Conservation (phyloP, 495 filamentous ascomycete species). For the Lasiosphaeris hirsuta region DNA sequence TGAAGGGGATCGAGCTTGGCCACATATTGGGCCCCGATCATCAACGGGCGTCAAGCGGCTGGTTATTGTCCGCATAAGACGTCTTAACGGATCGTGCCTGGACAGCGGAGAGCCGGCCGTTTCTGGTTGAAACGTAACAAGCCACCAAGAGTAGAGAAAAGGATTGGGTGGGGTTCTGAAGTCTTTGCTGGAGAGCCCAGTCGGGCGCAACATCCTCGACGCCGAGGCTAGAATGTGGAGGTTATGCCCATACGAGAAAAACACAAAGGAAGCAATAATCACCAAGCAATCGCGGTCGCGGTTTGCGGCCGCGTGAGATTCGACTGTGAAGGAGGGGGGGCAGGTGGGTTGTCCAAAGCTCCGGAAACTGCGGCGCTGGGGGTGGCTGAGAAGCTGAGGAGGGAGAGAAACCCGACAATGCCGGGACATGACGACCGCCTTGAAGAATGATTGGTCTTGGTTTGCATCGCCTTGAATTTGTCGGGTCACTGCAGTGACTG, state of each 20-base stretch:
- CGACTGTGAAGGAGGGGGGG: slow-evolving; percentile 1
- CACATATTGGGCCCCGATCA: slow-evolving; percentile 24
- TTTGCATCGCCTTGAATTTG: neutral
- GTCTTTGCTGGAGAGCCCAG: neutral
- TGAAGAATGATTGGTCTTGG: slow-evolving; percentile 23
- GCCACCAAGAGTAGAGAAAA: slow-evolving; percentile 1
- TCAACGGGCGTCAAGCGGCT: slow-evolving; percentile 11
- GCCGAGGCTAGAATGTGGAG: slow-evolving; percentile 12
- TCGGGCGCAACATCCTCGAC: slow-evolving; percentile 7
- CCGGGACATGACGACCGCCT: slow-evolving; percentile 16
- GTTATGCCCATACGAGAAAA: neutral
- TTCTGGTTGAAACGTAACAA: slow-evolving; percentile 13
- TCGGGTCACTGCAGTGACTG: slow-evolving; percentile 15
- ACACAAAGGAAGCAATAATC: neutral
- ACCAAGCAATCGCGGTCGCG: slow-evolving; percentile 5
- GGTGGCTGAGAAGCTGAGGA: slow-evolving; percentile 16
- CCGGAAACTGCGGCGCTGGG: slow-evolving; percentile 17
- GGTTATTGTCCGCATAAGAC: slow-evolving; percentile 16
- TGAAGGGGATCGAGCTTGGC: slow-evolving; percentile 14
- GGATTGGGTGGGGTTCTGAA: slow-evolving; percentile 7
- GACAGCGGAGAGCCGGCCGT: slow-evolving; percentile 5
- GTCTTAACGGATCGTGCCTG: slow-evolving; percentile 15
- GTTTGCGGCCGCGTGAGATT: slow-evolving; percentile 13
- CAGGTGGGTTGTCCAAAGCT: slow-evolving; percentile 12
- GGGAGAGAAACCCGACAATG: slow-evolving; percentile 10